phyloP scores from a whole-genome alignment of 2,329 filamentous ascomycete species.

The Xylariaceae sp. region DNA sequence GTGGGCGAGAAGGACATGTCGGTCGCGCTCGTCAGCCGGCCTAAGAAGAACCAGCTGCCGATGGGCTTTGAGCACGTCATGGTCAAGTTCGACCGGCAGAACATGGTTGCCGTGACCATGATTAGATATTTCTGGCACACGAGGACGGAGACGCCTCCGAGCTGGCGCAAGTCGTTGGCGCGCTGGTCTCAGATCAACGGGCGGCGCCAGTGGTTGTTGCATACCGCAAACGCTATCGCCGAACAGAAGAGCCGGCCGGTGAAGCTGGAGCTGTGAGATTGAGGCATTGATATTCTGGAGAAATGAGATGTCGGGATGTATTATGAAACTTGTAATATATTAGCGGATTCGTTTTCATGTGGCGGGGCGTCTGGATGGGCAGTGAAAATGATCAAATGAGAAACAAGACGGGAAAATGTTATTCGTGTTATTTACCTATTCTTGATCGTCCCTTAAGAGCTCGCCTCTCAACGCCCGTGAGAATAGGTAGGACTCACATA shows the following conservation, averaged over 20 bases:
- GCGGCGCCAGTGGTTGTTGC: slow-evolving; percentile 19
- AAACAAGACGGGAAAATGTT: no score
- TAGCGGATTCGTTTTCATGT: background rate
- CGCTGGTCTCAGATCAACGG: slow-evolving; percentile 21
- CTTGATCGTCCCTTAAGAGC: no score
- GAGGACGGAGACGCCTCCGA: slow-evolving; percentile 12
- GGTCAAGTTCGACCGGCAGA: slow-evolving; percentile 13
- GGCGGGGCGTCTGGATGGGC: background rate
- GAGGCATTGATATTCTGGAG: background rate
- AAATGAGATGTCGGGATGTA: background rate
- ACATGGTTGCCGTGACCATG: slow-evolving; percentile 16
- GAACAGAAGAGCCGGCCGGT: slow-evolving; percentile 5
- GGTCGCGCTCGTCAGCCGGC: slow-evolving; percentile 20
- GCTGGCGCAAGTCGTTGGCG: slow-evolving; percentile 20
- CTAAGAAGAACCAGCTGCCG: slow-evolving; percentile 17
- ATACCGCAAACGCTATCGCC: slow-evolving; percentile 11
- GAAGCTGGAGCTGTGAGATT: slow-evolving; percentile 15
- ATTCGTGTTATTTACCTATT: no score
- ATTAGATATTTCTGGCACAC: slow-evolving; percentile 21
- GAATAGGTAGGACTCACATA: no score
- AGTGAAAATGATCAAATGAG: background rate
- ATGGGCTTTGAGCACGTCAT: slow-evolving; percentile 20
- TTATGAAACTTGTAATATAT: background rate
- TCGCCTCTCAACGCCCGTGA: no score
- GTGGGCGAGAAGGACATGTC: slow-evolving; percentile 21